Evolutionary conservation across 1,284 basidiomycete genomes (phyloP), one percentile per base, ranked within the genome.

Genomic region (Leccinum solheimii): DNA sequence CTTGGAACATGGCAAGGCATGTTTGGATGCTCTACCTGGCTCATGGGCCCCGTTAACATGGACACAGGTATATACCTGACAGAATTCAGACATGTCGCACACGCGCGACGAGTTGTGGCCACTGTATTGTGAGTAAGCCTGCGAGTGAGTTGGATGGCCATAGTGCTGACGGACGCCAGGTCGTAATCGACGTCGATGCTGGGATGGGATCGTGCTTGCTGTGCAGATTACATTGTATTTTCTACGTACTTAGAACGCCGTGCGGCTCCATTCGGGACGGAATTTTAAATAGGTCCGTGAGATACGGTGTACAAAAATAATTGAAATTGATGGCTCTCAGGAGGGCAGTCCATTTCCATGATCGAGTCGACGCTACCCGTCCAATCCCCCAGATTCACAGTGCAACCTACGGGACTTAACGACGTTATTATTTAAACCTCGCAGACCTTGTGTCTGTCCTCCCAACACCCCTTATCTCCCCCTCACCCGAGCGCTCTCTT

Each of bases 1-100:
- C 79, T 96, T 45, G 95, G 94, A 5, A 96, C 92, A 19, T 97
- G 94, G 95, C 95, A 97, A 82, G 93, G 90, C 82, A 51, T 65
- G 75, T 59, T 27, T 54, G 26, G 26, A 54, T 53, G 14, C 14
- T 61, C 43, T 16, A 5, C 43, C 19, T 56, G 2, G 27, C 58
- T 27, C 23, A 45, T 27, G 40, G 23, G 26, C 32, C 34, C 38
- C 36, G 30, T 52, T 65, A 49, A 66, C 48, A 38, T 43, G 45
- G 30, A 60, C 58, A 26, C 61, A 91, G 90, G 91, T 1, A 91
- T 93, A 56, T 94, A 94, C 70, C 80, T 95, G 53, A 87, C 88
- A 5, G 93, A 95, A 73, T 94, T 94, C 73, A 81, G 92, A 63
- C 82, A 87, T 65, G 67, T 78, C 55, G 74, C 86, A 8, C 91